Conservation (phyloP, 345 rosid genomes). For the Aquilaria malaccensis region DNA sequence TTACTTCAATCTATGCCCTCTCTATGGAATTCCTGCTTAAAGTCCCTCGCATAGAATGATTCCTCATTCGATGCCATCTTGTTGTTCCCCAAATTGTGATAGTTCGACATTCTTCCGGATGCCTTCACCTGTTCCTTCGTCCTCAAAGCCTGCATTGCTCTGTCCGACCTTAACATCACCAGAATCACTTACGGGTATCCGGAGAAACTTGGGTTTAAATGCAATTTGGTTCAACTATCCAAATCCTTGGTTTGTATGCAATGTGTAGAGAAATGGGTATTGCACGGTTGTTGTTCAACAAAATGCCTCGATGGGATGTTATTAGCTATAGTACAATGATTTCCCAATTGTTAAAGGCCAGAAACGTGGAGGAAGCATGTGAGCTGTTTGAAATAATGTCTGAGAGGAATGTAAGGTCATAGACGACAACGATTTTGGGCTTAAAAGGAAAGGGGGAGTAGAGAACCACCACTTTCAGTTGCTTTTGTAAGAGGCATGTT, state of each 20-base stretch:
- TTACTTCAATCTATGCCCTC: too few relatives aligned
- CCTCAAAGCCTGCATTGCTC: conserved; percentile 21
- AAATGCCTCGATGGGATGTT: conserved; percentile 30
- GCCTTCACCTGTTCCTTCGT: conserved; percentile 31
- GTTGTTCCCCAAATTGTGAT: conserved; percentile 20
- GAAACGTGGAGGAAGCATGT: conserved; percentile 19
- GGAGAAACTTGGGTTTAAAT: conserved; percentile 29
- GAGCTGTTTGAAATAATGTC: conserved; percentile 23
- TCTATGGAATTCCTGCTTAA: conserved; percentile 41
- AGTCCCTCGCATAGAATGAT: conserved; percentile 22
- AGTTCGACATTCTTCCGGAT: conserved; percentile 21
- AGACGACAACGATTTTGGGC: conserved; percentile 27
- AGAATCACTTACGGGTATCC: conserved; percentile 22
- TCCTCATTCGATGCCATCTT: conserved; percentile 17
- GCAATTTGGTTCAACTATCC: conserved; percentile 24
- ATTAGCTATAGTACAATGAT: conserved; percentile 30
- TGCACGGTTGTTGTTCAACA: conserved; percentile 29
- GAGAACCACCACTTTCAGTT: too few relatives aligned
- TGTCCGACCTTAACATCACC: conserved; percentile 14
- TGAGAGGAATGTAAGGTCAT: conserved; percentile 28
- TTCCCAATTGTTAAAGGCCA: conserved; percentile 20
- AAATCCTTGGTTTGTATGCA: conserved; percentile 23
- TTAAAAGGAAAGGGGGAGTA: too few relatives aligned
- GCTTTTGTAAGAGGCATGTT: too few relatives aligned
- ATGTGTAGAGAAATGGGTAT: conserved; percentile 20